These are phyloP conservation scores for Aspergillus funiculosus DNA, from an alignment of 495 filamentous ascomycete genomes.

Conservation along the genomic window DNA sequence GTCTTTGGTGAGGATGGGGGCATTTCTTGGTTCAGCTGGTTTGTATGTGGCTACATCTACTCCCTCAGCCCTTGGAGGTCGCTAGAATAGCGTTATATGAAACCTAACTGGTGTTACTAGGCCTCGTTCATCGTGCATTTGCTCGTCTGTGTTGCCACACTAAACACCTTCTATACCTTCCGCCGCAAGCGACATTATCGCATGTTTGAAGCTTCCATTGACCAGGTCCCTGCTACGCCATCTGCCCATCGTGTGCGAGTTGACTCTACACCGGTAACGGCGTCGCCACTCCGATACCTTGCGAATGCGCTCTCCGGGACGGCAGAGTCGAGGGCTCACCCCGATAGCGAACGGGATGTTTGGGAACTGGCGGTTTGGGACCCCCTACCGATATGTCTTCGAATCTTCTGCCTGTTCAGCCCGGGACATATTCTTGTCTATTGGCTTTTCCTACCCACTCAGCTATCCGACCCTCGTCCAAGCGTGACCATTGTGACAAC, in stretches of 20 bases:
- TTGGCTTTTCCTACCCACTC: conserved; percentile 75
- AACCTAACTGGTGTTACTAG: conserved; percentile 36
- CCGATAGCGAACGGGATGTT: conserved; percentile 78
- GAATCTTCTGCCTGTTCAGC: conserved; percentile 85
- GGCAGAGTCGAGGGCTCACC: conserved; percentile 74
- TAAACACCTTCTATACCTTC: conserved; percentile 82
- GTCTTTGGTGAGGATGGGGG: conserved; percentile 72
- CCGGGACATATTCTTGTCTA: conserved; percentile 88
- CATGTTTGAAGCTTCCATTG: conserved; percentile 80
- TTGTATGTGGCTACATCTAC: conserved; percentile 55
- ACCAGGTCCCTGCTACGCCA: conserved; percentile 67
- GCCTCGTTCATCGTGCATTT: conserved; percentile 60
- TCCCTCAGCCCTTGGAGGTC: background rate
- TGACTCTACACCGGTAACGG: conserved; percentile 73
- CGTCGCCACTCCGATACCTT: conserved; percentile 74
- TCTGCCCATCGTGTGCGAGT: conserved; percentile 87
- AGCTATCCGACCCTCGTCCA: conserved; percentile 66
- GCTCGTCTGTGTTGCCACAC: conserved; percentile 56
- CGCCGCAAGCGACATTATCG: conserved; percentile 78
- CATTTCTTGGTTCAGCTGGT: conserved; percentile 63
- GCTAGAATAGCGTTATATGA: background rate
- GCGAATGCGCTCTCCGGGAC: conserved; percentile 56
- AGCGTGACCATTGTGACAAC: conserved; percentile 81
- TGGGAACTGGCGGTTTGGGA: conserved; percentile 97
- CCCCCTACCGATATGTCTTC: conserved; percentile 73